Base-by-base conservation (phyloP, 257 asterid species). In the Solanum sitiens region DNA sequence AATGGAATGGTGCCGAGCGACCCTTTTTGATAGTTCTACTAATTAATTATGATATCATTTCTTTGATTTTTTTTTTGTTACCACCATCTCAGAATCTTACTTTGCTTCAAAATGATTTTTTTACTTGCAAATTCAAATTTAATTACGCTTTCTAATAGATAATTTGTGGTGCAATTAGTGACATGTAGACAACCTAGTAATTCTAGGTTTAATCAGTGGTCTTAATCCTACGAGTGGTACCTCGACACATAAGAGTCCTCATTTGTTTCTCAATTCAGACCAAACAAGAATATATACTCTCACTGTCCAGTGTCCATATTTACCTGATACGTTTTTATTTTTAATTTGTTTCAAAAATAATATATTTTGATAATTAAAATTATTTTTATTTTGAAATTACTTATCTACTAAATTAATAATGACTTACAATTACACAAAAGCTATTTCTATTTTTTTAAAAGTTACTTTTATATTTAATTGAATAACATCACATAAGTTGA, bases 401-500 rank as follows among this genome's bases (percentile, higher is more conserved):
- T 10, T 10, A 23, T 21, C 12, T 61, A 21, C 14, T 21, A 61
- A 53, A 53, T 21, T 53, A 53, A 16, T 53, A 53, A 16, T 16
- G 63, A 56, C 15, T 45, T 45, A 50, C 5, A 14, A 14, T 50
- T 0, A 50, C 68, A 23, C 27, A 9, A 59, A 61, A 8, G 2
- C 0, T 61, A 0, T 9, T 61, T 3, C 5, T 42, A 9, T 42
- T 5, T 50, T 50, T 63, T 11, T 0, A 4, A n/a, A n/a, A n/a
- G 7, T 37, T 37, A 37, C 7, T 23, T n/a, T 63, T n/a, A n/a
- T 63, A 63, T 63, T 13, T 63, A n/a, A 23, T n/a, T 23, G n/a
- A 53, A 15, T 2, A 2, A 7, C 8, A 13, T 65, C 72, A 65
- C 15, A 5, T 65, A 25, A 25, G 25, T 25, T 65, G 8, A 65